Evolutionary conservation across 1,284 basidiomycete species (phyloP).

Genomic region (Rhodotorula sp.): DNA sequence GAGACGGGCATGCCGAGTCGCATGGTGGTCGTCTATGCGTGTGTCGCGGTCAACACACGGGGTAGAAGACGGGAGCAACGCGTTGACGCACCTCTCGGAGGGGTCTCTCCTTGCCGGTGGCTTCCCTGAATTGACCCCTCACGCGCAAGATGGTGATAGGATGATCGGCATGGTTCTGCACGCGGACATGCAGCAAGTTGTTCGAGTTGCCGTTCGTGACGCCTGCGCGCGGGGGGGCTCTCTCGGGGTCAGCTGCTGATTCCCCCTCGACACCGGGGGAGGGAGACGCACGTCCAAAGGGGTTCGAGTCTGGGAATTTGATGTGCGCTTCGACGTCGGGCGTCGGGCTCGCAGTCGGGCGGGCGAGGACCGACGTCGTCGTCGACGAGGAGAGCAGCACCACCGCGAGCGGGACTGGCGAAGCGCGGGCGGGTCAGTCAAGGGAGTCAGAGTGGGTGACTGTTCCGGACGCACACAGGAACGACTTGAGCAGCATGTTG

Average conservation of each 20-base stretch:
- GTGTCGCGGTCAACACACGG: not conserved
- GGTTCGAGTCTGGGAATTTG: slow-evolving; percentile 25
- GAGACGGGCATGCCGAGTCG: slow-evolving; percentile 7
- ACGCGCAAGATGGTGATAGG: slow-evolving; percentile 31
- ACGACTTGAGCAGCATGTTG: not conserved
- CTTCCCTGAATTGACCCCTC: slow-evolving; percentile 36
- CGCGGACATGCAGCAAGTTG: slow-evolving; percentile 34
- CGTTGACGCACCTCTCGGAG: slow-evolving; percentile 30
- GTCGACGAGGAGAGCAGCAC: not conserved
- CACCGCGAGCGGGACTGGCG: slow-evolving; percentile 1
- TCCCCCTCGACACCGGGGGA: too few species aligned
- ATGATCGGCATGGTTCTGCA: slow-evolving; percentile 36
- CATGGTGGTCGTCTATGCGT: not conserved
- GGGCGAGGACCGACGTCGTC: not conserved
- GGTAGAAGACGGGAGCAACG: too few species aligned
- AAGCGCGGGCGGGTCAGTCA: too few species aligned
- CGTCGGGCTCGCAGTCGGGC: not conserved
- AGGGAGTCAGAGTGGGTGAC: too few species aligned
- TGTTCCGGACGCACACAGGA: not conserved
- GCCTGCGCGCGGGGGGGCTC: too few species aligned
- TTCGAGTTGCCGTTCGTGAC: slow-evolving; percentile 26
- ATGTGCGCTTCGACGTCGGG: slow-evolving; percentile 27
- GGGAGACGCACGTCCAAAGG: slow-evolving; percentile 17
- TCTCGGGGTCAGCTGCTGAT: too few species aligned
- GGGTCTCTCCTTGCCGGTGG: slow-evolving; percentile 32